Base-by-base conservation (phyloP, 1,284 basidiomycete genomes). In the Apiotrichum veenhuisii region DNA sequence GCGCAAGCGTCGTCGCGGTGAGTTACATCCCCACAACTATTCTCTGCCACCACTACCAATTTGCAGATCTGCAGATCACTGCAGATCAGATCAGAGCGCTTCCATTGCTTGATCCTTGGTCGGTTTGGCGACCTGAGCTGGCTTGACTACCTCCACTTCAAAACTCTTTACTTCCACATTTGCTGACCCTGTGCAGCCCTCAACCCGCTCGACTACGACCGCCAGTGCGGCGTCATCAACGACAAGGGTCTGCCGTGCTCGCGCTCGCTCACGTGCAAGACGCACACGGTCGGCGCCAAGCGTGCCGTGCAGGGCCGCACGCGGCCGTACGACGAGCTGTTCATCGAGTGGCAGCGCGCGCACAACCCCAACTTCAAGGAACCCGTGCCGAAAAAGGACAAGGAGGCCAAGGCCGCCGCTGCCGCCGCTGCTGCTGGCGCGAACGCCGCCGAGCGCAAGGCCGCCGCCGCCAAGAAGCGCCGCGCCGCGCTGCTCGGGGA, bases 221-320 rank as follows among this genome's bases (percentile, higher is more conserved):
- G 85, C 61, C 93, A 98, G 68, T 98, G 95, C 67, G 95, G 96
- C 54, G 95, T 98, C 45, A 94, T 97, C 75, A 98, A 95, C 78
- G 94, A 97, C 79, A 97, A 97, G 74, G 84, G 84, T 45, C 80
- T 92, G 12, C 92, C 91, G 0, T 98, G 95, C 74, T 91, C 92
- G n/a, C 89, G 95, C 41, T 93, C 91, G 15, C 83, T 98, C 37
- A 98, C 95, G 0, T 98, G 95, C 82, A 98, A 98, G 77, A 93
- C 95, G 5, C 95, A 98, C 73, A 89, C 91, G 1, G 96, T 98
- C 88, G 92, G 92, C 33, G 90, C 92, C 26, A 98, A 98, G 75
- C 88, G 96, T 22, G 84, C 89, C 9, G 93, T 98, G 0, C 82
- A 85, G 64, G 92, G 92, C 30, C 88, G 96, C 11, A 89, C 89